phyloP scores from a whole-genome alignment of 768 basidiomycete species.

The Erythrobasidium yunnanense region DNA sequence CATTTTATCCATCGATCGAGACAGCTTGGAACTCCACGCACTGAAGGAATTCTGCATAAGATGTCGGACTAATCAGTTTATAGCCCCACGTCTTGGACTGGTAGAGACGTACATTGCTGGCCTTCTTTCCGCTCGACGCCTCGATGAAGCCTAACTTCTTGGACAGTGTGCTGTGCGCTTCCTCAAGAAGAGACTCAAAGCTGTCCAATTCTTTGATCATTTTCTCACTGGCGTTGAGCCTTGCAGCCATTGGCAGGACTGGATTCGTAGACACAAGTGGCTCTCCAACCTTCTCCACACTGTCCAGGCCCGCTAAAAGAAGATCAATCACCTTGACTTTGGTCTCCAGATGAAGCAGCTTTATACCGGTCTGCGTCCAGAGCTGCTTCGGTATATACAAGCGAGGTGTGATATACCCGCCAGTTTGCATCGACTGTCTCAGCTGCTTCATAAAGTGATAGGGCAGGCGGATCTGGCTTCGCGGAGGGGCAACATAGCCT shows the following conservation, averaged over 20 bases:
- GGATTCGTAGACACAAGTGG: slow-evolving; percentile 41
- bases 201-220: slow-evolving; percentile 81
- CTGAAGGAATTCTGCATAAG: slow-evolving; percentile 33
- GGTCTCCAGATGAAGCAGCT: slow-evolving; percentile 66
- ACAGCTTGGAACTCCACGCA: slow-evolving; percentile 34
- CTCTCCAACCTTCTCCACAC: slow-evolving; percentile 56
- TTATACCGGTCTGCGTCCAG: slow-evolving; percentile 75
- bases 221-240: slow-evolving; percentile 48
- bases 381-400: slow-evolving; percentile 79
- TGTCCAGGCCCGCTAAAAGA: slow-evolving; percentile 65
- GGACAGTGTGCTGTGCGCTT: slow-evolving; percentile 42
- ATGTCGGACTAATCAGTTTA: slow-evolving; percentile 16
- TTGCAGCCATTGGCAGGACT: neutral
- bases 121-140: slow-evolving; percentile 83
- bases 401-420: slow-evolving; percentile 77
- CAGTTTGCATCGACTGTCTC: slow-evolving; percentile 58
- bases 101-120: slow-evolving; percentile 28
- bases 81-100: neutral
- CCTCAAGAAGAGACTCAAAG: slow-evolving; percentile 66
- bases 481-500: slow-evolving; percentile 1
- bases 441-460: slow-evolving; percentile 82
- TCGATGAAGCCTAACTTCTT: slow-evolving; percentile 44
- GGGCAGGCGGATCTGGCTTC: slow-evolving; percentile 56
- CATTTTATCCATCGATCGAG: slow-evolving; percentile 31
- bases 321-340: slow-evolving; percentile 77